Conservation (phyloP, 257 asterid species). For the Gardenia jasminoides region DNA sequence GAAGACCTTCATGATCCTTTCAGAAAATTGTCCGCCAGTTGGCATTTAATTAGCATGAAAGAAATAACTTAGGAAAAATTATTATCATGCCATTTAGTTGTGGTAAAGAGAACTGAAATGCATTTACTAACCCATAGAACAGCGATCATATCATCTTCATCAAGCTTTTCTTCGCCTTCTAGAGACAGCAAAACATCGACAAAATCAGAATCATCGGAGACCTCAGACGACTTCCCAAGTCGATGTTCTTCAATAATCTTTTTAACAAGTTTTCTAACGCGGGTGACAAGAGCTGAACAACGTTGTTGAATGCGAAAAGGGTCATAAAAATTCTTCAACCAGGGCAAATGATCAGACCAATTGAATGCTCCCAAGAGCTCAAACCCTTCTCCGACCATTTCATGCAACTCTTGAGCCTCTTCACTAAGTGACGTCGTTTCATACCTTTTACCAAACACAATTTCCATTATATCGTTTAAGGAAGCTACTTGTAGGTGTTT, state of each 20-base stretch:
- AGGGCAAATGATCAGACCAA: constrained; percentile 60
- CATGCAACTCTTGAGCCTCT: constrained; percentile 40
- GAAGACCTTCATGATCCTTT: neutral
- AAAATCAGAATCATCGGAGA: constrained; percentile 41
- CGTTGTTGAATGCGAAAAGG: constrained; percentile 43
- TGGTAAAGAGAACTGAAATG: neutral
- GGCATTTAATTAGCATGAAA: neutral
- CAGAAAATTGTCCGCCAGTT: constrained; percentile 3
- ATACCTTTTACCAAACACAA: constrained; percentile 50
- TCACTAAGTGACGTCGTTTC: constrained; percentile 15
- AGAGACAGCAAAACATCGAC: constrained; percentile 65
- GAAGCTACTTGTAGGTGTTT: constrained; percentile 49
- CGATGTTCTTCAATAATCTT: constrained; percentile 40
- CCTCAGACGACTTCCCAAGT: neutral
- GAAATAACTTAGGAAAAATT: neutral
- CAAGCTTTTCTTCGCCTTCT: constrained; percentile 72
- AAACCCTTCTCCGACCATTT: constrained; percentile 53
- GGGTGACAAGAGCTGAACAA: constrained; percentile 38
- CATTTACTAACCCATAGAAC: constrained; percentile 62
- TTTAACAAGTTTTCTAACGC: constrained; percentile 38
- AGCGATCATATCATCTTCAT: constrained; percentile 73
- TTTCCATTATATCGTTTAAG: constrained; percentile 46
- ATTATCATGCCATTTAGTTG: neutral
- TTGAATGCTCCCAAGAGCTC: constrained; percentile 59
- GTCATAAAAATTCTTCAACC: constrained; percentile 45